Conservation (phyloP, 306 rosid species). For the Lagenaria siceraria region DNA sequence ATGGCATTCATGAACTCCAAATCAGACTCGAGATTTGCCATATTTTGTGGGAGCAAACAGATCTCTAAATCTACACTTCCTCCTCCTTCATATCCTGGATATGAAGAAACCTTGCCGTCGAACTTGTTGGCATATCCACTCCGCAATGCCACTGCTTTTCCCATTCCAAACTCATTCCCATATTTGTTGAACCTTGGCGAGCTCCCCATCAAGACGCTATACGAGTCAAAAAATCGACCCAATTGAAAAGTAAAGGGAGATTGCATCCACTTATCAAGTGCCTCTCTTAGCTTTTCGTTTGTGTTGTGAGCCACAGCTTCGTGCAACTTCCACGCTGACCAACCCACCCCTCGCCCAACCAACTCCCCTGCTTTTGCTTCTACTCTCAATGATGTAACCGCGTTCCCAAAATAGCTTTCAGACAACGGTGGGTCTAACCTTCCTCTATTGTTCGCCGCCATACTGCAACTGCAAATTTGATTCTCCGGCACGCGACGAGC, state of each 20-base stretch:
- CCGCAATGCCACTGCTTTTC: constrained; percentile 35
- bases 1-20: constrained; percentile 23
- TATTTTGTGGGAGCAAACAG: constrained; percentile 17
- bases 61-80: constrained; percentile 56
- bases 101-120: constrained; percentile 31
- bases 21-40: constrained; percentile 39
- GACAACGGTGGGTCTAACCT: constrained; percentile 36
- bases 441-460: constrained; percentile 23
- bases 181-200: constrained; percentile 45
- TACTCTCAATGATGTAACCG: background rate
- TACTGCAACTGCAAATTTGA: background rate
- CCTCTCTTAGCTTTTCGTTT: background rate
- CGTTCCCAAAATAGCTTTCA: constrained; percentile 38
- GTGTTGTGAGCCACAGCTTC: constrained; percentile 20
- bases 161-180: constrained; percentile 64
- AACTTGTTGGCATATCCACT: constrained; percentile 45
- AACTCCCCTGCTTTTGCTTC: constrained; percentile 23
- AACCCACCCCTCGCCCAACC: constrained; percentile 23
- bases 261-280: constrained; percentile 15
- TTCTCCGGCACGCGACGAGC: background rate
- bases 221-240: background rate
- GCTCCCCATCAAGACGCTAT: constrained; percentile 9
- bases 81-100: constrained; percentile 22
- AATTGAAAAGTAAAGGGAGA: background rate
- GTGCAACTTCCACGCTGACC: constrained; percentile 48